Evolutionary conservation across 139 green algal species (phyloP).

Genomic region (Chlorella sp.): DNA sequence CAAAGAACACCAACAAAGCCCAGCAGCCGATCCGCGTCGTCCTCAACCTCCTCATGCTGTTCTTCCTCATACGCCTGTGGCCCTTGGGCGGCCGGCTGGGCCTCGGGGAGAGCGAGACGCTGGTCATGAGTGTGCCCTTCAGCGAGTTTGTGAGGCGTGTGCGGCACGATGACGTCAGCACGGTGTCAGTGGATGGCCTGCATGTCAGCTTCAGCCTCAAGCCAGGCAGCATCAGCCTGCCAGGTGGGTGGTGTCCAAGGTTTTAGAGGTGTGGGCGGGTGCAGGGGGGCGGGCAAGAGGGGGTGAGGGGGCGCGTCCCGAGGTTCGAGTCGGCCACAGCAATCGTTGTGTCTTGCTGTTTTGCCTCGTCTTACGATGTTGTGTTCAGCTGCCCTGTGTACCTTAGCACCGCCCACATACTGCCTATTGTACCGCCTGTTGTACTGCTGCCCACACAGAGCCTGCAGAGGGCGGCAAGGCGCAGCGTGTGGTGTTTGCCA

Average conservation of each 20-base stretch:
- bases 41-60: neutral
- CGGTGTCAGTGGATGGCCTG: neutral
- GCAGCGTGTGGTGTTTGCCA: slow-evolving; percentile 59
- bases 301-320: too few relatives aligned
- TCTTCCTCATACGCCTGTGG: neutral
- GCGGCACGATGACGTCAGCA: neutral
- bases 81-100: neutral
- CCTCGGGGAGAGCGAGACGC: neutral
- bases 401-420: too few relatives aligned
- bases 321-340: too few relatives aligned
- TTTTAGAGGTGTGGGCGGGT: neutral
- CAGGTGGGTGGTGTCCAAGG: neutral
- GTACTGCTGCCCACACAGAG: too few relatives aligned
- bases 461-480: too few relatives aligned
- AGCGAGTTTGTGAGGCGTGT: neutral
- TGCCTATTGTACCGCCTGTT: too few relatives aligned
- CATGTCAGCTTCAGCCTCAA: neutral
- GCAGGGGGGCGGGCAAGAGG: too few relatives aligned
- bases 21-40: too few relatives aligned
- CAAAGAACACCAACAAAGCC: too few relatives aligned
- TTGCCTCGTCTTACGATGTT: too few relatives aligned
- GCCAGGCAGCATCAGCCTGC: neutral
- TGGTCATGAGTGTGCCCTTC: neutral
- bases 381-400: too few relatives aligned
- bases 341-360: too few relatives aligned